phyloP scores from a whole-genome alignment of 306 rosid genomes.

The Prosopis cineraria region DNA sequence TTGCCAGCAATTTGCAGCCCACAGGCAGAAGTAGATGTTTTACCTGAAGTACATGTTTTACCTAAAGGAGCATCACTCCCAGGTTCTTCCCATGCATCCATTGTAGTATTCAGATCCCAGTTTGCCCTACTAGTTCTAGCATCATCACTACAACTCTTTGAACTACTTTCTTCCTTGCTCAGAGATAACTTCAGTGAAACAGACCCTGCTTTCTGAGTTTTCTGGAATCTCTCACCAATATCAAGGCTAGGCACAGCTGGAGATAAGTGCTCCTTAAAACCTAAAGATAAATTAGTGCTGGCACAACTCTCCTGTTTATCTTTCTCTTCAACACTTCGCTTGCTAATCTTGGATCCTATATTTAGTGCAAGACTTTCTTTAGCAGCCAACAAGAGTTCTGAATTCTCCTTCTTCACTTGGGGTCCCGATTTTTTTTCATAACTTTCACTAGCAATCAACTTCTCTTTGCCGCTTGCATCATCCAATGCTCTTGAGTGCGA shows the following conservation, averaged over 20 bases:
- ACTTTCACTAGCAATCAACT: not conserved
- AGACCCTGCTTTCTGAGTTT: constrained; percentile 45
- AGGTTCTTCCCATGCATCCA: constrained; percentile 92
- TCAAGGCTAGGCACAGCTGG: constrained; percentile 38
- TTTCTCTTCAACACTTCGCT: constrained; percentile 40
- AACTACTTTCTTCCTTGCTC: constrained; percentile 52
- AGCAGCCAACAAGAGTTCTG: constrained; percentile 54
- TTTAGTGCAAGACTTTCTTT: constrained; percentile 49
- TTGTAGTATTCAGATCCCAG: constrained; percentile 96
- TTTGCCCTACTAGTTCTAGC: constrained; percentile 63
- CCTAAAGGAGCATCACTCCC: constrained; percentile 42
- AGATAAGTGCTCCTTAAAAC: constrained; percentile 47
- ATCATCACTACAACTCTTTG: constrained; percentile 37
- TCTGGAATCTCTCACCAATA: constrained; percentile 27
- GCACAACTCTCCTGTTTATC: constrained; percentile 44
- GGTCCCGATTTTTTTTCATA: constrained; percentile 29
- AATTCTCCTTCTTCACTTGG: constrained; percentile 41
- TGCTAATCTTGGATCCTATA: constrained; percentile 41
- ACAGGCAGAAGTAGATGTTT: constrained; percentile 40
- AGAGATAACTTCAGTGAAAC: constrained; percentile 64
- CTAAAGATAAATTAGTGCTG: constrained; percentile 52
- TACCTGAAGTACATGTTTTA: constrained; percentile 43
- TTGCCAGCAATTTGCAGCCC: constrained; percentile 33
- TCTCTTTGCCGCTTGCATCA: not conserved
- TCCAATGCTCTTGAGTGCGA: not conserved